Evolutionary conservation across 2,329 filamentous ascomycete genomes (phyloP).

Genomic region (Penicillium verrucosum): DNA sequence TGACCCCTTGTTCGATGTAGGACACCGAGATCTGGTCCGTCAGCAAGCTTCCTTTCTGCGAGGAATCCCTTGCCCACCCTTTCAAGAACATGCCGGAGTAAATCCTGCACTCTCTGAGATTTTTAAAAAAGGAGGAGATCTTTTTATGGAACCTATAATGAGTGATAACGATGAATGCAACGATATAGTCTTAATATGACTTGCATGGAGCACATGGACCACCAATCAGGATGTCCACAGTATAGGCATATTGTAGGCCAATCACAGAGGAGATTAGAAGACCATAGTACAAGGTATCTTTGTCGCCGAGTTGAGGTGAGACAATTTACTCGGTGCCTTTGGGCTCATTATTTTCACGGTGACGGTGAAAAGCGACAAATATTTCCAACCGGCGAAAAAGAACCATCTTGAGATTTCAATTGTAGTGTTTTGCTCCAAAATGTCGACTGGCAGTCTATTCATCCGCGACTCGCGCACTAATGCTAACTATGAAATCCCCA

Average conservation of each 20-base stretch:
- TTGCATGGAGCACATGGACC: background rate
- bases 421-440: background rate
- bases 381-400: background rate
- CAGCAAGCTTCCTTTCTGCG: constrained; percentile 67
- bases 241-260: background rate
- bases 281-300: background rate
- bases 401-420: background rate
- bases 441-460: constrained; percentile 17
- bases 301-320: background rate
- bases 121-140: background rate
- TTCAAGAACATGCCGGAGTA: constrained; percentile 64
- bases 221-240: background rate
- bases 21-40: constrained; percentile 68
- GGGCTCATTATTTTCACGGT: no score
- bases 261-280: background rate
- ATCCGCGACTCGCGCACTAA: constrained; percentile 31
- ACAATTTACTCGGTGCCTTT: background rate
- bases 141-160: background rate
- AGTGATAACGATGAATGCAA: background rate
- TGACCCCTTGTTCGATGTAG: constrained; percentile 16
- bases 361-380: background rate
- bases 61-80: constrained; percentile 61
- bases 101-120: background rate
- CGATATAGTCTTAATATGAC: background rate
- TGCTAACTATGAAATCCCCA: constrained; percentile 28